Percentiles rank a stretch among this genome's conserved stretches.
Evolutionary conservation across 2,329 filamentous ascomycete species (phyloP).

Genomic region (Penicillium concentricum): DNA sequence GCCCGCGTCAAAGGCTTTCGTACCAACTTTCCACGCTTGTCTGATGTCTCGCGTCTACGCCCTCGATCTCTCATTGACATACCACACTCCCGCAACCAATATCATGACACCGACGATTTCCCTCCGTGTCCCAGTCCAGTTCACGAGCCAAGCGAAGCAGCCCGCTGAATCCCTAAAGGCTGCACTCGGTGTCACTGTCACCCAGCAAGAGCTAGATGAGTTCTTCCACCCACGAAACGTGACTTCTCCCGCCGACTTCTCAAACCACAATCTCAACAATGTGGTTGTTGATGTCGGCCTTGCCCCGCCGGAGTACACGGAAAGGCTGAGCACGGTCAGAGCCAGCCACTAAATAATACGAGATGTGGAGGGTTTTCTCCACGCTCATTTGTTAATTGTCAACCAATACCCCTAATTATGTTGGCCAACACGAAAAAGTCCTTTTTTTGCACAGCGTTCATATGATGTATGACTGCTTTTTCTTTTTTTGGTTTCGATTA

Average conservation of each 20-base stretch:
- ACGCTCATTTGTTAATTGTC: neutral
- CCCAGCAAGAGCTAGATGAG: conserved; percentile 29
- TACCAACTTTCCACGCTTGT: conserved; percentile 70
- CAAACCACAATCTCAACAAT: neutral
- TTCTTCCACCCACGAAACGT: conserved; percentile 32
- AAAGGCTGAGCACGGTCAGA: neutral
- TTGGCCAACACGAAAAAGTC: neutral
- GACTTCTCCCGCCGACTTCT: conserved; percentile 11
- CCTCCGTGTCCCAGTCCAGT: conserved; percentile 46
- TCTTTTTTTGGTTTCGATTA: neutral
- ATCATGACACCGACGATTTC: conserved; percentile 41
- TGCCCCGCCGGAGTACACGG: conserved; percentile 21
- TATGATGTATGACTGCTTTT: neutral
- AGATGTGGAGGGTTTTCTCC: neutral
- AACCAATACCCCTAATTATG: conserved; percentile 2
- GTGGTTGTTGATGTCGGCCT: conserved; percentile 12
- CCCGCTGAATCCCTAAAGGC: conserved; percentile 9
- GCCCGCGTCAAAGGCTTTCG: conserved; percentile 59
- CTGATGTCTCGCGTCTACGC: conserved; percentile 63
- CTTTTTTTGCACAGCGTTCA: neutral
- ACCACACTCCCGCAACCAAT: conserved; percentile 50
- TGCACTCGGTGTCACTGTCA: conserved; percentile 15
- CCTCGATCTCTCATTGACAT: conserved; percentile 59
- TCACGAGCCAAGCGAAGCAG: conserved; percentile 29
- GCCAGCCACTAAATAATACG: neutral